These are phyloP conservation scores for Verticillium dahliae DNA, from an alignment of 2,329 filamentous ascomycete species.

Conservation along the genomic window DNA sequence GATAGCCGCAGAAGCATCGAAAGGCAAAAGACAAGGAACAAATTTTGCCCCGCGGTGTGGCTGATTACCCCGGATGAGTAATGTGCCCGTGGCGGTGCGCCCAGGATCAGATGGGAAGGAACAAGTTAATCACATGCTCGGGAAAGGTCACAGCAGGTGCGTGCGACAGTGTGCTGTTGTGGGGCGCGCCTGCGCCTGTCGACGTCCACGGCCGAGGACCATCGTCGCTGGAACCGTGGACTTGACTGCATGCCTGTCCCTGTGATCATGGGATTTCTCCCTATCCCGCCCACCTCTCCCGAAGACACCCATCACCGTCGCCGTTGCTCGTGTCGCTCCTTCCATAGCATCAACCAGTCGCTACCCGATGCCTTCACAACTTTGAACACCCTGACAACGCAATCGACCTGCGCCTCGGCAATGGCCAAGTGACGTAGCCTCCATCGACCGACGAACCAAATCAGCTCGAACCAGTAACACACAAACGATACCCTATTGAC, in stretches of 20 bases:
- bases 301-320: not conserved
- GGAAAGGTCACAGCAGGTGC: not conserved
- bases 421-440: constrained; percentile 1
- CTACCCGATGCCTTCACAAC: not conserved
- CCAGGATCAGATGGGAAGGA: not conserved
- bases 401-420: not conserved
- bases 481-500: not conserved
- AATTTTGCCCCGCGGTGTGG: constrained; percentile 11
- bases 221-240: not conserved
- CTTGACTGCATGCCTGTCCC: not conserved
- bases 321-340: not conserved
- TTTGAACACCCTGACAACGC: not conserved
- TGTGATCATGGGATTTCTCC: not conserved
- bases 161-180: not conserved
- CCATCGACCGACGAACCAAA: not conserved
- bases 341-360: not conserved
- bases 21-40: not conserved
- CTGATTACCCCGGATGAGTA: constrained; percentile 3
- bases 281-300: not conserved
- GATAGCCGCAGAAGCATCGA: too few relatives aligned
- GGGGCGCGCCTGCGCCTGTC: not conserved
- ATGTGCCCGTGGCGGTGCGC: not conserved
- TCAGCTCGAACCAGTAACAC: not conserved
- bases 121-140: constrained; percentile 1
- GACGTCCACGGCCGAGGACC: not conserved